phyloP scores from a whole-genome alignment of 352 stramenopile genomes.

The Pythium rhizo-oryzae region DNA sequence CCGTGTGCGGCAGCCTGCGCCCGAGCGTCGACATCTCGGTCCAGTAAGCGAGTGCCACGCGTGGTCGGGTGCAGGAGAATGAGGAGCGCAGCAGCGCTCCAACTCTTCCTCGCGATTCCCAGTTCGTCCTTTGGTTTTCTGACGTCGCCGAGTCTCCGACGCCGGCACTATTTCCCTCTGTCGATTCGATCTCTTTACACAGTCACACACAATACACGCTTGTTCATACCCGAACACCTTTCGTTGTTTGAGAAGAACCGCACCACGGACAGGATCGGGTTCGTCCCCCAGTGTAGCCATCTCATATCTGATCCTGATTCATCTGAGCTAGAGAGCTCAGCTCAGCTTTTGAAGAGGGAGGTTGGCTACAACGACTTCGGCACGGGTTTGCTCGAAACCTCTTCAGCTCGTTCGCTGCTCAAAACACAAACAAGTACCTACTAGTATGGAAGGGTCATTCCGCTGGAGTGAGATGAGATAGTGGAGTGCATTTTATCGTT shows the following conservation, averaged over 20 bases:
- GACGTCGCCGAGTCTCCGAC: neutral
- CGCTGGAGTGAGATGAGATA: neutral
- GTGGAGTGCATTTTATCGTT: conserved; percentile 5
- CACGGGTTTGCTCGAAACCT: too few species aligned
- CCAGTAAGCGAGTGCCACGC: conserved; percentile 41
- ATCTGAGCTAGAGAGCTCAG: too few species aligned
- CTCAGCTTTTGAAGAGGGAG: too few species aligned
- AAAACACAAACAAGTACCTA: too few species aligned
- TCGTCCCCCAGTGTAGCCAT: neutral
- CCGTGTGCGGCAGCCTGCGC: conserved; percentile 95
- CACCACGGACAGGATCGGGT: too few species aligned
- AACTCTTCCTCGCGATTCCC: too few species aligned
- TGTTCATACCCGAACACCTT: neutral
- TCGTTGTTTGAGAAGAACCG: too few species aligned
- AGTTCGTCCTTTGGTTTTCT: conserved; percentile 2
- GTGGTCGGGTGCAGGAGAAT: too few species aligned
- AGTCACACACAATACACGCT: neutral
- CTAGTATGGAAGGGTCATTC: too few species aligned
- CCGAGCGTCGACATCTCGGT: conserved; percentile 96
- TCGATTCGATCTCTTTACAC: conserved; percentile 1
- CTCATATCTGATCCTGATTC: conserved; percentile 7
- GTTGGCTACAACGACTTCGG: too few species aligned
- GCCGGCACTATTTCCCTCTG: neutral
- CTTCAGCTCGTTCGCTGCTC: too few species aligned
- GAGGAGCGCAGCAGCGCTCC: too few species aligned